These are phyloP conservation scores for Populus alba DNA, from an alignment of 345 rosid species.

Conservation along the genomic window DNA sequence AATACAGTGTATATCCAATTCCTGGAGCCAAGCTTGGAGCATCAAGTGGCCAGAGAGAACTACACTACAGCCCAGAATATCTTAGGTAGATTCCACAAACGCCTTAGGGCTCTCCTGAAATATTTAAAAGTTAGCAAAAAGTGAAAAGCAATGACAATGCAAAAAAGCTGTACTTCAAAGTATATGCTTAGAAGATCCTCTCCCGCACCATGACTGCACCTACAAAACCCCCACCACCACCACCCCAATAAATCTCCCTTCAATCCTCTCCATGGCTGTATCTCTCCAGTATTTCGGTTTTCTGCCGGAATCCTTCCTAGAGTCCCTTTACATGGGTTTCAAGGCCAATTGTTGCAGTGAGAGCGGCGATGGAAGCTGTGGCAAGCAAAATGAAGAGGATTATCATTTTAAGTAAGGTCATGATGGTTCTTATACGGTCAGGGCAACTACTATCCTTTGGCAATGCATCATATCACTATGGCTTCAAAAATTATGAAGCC, in stretches of 20 bases:
- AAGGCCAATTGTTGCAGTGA: not conserved
- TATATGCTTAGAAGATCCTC: constrained; percentile 47
- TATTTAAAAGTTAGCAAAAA: constrained; percentile 7
- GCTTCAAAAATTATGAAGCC: not conserved
- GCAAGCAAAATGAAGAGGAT: not conserved
- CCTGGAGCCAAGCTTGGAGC: not conserved
- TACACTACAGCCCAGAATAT: constrained; percentile 14
- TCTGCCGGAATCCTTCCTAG: not conserved
- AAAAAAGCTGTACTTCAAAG: constrained; percentile 20
- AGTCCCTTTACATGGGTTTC: not conserved
- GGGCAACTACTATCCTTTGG: constrained; percentile 52
- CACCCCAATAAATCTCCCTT: not conserved
- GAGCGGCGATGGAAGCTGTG: not conserved
- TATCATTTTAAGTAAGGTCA: constrained; percentile 13
- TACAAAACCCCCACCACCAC: constrained; percentile 1
- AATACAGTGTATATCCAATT: not conserved
- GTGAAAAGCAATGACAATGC: not conserved
- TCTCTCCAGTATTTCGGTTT: not conserved
- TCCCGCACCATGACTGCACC: constrained; percentile 2
- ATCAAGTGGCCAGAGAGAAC: not conserved
- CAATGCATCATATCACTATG: constrained; percentile 4
- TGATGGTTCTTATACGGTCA: constrained; percentile 25
- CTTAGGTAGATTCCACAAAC: constrained; percentile 32
- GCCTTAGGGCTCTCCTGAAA: not conserved
- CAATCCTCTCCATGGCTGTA: not conserved